Evolutionary conservation across 148 eudicot species (phyloP), one percentile per base, ranked within the genome.

Genomic region (Tetragonia tetragonoides): DNA sequence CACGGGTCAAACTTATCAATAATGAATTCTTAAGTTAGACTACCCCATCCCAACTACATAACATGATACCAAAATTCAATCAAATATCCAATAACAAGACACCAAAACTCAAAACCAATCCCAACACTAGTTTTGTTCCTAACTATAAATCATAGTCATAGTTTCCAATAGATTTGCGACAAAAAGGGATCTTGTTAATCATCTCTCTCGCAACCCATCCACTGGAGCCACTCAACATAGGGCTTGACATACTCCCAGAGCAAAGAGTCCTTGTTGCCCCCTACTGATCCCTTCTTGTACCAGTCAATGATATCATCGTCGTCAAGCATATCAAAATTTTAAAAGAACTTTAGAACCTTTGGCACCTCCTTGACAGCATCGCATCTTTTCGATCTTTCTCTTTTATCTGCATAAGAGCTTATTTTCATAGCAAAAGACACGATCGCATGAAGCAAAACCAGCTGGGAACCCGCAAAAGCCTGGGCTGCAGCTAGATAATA

Each of bases 141-240:
- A 28, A 28, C 34, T 28, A 28, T 28, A 28, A 28, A 28, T 28
- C 34, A 28, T 28, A 28, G 34, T 28, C 34, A 28, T 28, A 28
- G 34, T 28, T 28, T 28, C 34, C 34, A 28, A 28, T 28, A 28
- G 34, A 28, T 28, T 28, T 28, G 34, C 0, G 34, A 28, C 34
- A 0, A 1, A 28, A 28, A 28, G 34, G 1, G 34, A 28, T 28
- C 0, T 28, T 28, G 34, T 28, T 28, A 28, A 28, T 28, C 34
- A 1, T 28, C 34, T 0, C 34, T 28, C 34, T 28, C 34, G 34
- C 34, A 28, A 28, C 34, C 34, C 34, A 28, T 28, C 34, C 34
- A 89, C 87, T 90, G 97, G 56, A 93, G 93, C 97, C 97, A 93
- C 77, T 90, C 97, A 0, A 93, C 90, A 67, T 90, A 89, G 28